Conservation (phyloP, 768 basidiomycete species). For the Dioszegia aurantiaca region DNA sequence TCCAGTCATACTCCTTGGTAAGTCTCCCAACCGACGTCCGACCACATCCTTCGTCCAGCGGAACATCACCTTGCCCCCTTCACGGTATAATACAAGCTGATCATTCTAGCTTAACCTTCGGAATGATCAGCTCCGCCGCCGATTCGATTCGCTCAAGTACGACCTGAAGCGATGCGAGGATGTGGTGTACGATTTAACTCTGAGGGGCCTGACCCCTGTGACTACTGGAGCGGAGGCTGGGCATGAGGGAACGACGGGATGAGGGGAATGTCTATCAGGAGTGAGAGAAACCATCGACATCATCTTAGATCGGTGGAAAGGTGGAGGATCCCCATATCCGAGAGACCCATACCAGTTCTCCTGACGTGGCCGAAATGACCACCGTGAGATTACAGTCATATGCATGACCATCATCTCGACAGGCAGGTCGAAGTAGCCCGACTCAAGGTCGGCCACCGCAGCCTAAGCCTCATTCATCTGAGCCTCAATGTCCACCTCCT, state of each 20-base stretch:
- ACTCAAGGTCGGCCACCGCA: no score
- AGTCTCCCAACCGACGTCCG: slow-evolving; percentile 13
- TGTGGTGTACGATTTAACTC: slow-evolving; percentile 53
- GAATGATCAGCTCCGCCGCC: slow-evolving; percentile 54
- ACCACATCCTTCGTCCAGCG: no score
- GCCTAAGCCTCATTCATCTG: slow-evolving; percentile 2
- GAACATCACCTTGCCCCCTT: background rate
- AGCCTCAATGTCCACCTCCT: slow-evolving; percentile 2
- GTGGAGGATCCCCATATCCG: no score
- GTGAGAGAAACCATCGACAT: no score
- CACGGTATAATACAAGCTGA: slow-evolving; percentile 13
- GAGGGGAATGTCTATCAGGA: background rate
- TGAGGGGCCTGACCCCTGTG: slow-evolving; percentile 43
- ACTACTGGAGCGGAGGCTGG: background rate
- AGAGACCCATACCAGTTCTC: no score
- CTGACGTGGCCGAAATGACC: no score
- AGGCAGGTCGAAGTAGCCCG: no score
- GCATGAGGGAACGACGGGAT: background rate
- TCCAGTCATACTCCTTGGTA: slow-evolving; percentile 52
- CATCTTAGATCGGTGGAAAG: no score
- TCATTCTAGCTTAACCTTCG: slow-evolving; percentile 52
- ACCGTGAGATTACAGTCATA: no score
- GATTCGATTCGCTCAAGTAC: slow-evolving; percentile 55
- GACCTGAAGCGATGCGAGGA: slow-evolving; percentile 55
- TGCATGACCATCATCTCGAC: no score